Evolutionary conservation across 1,139 yeast species (phyloP), one percentile per base, ranked within the genome.

Genomic region (Saccharomyces pastorianus): DNA sequence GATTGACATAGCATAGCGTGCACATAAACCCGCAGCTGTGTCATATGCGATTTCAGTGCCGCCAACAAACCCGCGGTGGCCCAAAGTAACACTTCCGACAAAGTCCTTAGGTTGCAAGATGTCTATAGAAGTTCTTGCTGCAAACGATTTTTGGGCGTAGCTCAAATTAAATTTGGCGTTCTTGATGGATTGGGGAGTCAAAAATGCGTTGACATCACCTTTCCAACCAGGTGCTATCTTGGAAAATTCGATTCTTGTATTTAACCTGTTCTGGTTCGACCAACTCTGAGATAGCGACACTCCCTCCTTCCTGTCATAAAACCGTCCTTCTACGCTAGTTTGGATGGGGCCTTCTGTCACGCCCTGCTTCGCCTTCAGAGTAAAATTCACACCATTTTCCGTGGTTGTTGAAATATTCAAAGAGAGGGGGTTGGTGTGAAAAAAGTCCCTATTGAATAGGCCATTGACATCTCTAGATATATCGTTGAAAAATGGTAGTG

Each of bases 31-130:
- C 63, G 87, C 82, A 66, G 89, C 81, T 71, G 93, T 88, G 77
- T 95, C 98, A 80, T 93, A 93, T 69, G 96, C 95, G 71, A 93
- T 83, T 78, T 93, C 96, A 64, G 95, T 96, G 77, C 99, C 99
- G 66, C 93, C 95, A 65, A 95, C 84, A 82, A 90, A 86, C 65
- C 97, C 97, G 69, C 90, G 96, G 76, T 88, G 96, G 71, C 96
- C 96, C 68, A 91, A 83, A 63, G 96, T 85, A 72, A 89, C 82
- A 75, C 93, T 97, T 75, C 97, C 97, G 66, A 89, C 84, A 73
- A 96, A 91, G 64, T 87, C 80, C 68, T 98, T 96, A 66, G 96
- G 96, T 81, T 91, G 91, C 73, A 91, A 81, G 72, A 93, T 80
- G 77, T 95, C 97, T 68, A 95, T 89, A 79, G 88, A 88, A 65